A percentile compares a stretch with the other conserved stretches of the same genome.
Evolutionary conservation across 2,329 filamentous ascomycete species (phyloP).

Genomic region (Proliferodiscus dingleyae): DNA sequence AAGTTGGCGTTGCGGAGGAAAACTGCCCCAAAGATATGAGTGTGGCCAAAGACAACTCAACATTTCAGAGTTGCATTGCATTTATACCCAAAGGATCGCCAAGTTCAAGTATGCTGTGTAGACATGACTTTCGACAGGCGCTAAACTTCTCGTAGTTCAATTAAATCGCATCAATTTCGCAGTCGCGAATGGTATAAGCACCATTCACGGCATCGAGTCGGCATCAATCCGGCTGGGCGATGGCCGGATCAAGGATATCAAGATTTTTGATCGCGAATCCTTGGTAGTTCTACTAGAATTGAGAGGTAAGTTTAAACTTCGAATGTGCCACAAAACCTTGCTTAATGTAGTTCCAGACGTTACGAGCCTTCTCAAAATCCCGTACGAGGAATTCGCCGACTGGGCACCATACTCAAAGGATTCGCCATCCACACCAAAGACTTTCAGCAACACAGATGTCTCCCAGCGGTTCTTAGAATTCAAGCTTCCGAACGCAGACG

Average conservation of each 20-base stretch:
- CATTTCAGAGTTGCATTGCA: constrained; percentile 18
- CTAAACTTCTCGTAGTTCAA: constrained; percentile 23
- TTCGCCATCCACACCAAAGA: neutral
- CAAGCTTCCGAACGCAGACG: constrained; percentile 10
- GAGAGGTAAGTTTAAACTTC: constrained; percentile 19
- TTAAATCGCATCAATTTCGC: constrained; percentile 23
- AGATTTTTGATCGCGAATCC: constrained; percentile 24
- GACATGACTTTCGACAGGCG: neutral
- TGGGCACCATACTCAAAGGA: constrained; percentile 2
- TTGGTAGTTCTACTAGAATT: constrained; percentile 28
- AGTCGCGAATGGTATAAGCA: constrained; percentile 31
- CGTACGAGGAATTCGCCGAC: constrained; percentile 13
- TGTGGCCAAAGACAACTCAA: constrained; percentile 21
- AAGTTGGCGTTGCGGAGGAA: constrained; percentile 17
- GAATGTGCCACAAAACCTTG: neutral
- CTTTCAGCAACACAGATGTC: constrained; percentile 19
- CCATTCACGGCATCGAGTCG: constrained; percentile 15
- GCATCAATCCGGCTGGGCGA: constrained; percentile 24
- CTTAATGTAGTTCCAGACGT: constrained; percentile 11
- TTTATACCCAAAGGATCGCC: constrained; percentile 22
- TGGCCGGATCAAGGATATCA: constrained; percentile 30
- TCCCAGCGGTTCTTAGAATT: constrained; percentile 13
- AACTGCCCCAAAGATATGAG: constrained; percentile 24
- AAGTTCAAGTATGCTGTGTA: constrained; percentile 20
- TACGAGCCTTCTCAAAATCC: constrained; percentile 23